phyloP scores from a whole-genome alignment of 192 early-diverging fungal species.

The Backusella tarrabulga region DNA sequence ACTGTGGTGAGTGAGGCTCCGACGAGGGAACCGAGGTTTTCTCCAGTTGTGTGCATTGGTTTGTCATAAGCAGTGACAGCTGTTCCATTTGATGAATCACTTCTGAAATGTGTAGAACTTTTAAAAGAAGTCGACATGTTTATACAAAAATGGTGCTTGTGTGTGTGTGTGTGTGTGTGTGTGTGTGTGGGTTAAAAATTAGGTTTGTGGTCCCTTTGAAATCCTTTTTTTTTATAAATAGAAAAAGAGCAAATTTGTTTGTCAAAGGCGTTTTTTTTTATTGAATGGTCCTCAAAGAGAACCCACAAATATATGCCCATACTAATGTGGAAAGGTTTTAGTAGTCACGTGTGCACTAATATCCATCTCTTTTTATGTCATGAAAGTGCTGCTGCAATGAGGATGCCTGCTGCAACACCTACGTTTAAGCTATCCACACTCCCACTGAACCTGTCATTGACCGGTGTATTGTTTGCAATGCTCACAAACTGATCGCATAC shows the following conservation, averaged over 20 bases:
- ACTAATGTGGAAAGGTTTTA: not conserved
- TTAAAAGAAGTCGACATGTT: not conserved
- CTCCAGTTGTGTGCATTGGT: constrained; percentile 18
- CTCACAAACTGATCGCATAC: constrained; percentile 58
- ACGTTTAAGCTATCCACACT: constrained; percentile 39
- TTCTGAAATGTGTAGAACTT: not conserved
- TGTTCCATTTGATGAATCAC: not conserved
- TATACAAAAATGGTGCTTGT: not conserved
- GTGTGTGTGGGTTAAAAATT: not conserved
- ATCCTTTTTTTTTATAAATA: not conserved
- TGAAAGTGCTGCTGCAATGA: constrained; percentile 15
- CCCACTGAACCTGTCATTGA: not conserved
- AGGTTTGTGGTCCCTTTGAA: not conserved
- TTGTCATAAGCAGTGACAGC: not conserved
- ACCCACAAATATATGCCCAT: not conserved
- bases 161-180: too few relatives aligned
- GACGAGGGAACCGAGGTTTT: constrained; percentile 37
- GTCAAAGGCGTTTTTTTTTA: too few relatives aligned
- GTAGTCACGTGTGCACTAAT: not conserved
- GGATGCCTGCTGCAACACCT: constrained; percentile 38
- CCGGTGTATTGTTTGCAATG: constrained; percentile 32
- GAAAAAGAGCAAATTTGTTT: not conserved
- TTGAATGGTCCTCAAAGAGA: too few relatives aligned
- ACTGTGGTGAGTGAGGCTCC: constrained; percentile 44
- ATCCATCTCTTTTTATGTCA: too few relatives aligned